A percentile compares a stretch with the other conserved stretches of the same genome.
phyloP scores from a whole-genome alignment of 768 basidiomycete species.

The Psilocybe azurescens region DNA sequence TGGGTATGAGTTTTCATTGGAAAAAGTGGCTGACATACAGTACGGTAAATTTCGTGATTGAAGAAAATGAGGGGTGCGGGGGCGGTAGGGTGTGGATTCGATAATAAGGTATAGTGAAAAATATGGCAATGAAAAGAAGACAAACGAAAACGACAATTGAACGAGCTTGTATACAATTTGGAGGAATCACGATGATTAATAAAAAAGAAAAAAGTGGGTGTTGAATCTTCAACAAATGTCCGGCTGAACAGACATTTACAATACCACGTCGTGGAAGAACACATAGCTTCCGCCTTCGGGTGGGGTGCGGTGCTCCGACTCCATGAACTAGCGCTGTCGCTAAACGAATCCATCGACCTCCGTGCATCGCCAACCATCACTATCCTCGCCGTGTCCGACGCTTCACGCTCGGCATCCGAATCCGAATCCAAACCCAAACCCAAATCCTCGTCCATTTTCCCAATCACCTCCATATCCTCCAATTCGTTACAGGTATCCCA shows the following conservation, averaged over 20 bases:
- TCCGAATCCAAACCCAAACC: neutral
- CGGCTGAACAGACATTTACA: neutral
- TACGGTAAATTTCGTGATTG: neutral
- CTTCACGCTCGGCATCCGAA: neutral
- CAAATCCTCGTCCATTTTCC: neutral
- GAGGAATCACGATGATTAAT: neutral
- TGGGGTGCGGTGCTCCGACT: conserved; percentile 3
- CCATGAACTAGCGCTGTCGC: conserved; percentile 2
- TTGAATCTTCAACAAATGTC: neutral
- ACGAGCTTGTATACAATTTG: neutral
- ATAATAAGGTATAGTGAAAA: neutral
- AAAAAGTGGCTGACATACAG: too few species aligned
- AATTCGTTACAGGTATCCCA: conserved; percentile 9
- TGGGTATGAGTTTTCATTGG: too few species aligned
- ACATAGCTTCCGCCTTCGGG: conserved; percentile 1
- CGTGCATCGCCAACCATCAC: neutral
- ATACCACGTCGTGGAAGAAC: conserved; percentile 1
- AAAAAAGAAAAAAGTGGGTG: neutral
- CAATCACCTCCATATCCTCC: conserved; percentile 1
- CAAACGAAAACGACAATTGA: neutral
- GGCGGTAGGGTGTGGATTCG: neutral
- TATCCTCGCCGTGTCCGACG: neutral
- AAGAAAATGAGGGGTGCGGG: neutral
- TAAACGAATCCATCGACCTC: neutral
- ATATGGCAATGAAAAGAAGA: neutral